Conservation (phyloP, 768 basidiomycete genomes). For the Naganishia vaughanmartiniae region DNA sequence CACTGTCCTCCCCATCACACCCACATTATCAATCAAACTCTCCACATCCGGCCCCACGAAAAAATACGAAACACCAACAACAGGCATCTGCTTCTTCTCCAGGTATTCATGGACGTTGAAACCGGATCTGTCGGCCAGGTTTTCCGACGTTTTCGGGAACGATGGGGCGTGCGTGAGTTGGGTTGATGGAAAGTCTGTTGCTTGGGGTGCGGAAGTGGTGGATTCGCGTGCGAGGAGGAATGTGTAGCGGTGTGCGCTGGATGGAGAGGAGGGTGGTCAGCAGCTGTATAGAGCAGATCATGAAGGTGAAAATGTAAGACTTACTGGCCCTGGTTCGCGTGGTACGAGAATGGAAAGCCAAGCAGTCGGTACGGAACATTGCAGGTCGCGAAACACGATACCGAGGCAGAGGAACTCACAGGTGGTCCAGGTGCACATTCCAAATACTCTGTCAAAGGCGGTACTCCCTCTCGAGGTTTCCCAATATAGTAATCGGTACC, state of each 20-base stretch:
- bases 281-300: background rate
- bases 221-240: constrained; percentile 17
- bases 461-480: background rate
- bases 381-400: background rate
- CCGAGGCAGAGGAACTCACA: constrained; percentile 1
- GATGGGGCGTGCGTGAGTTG: constrained; percentile 17
- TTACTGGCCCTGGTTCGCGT: background rate
- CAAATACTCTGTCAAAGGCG: constrained; percentile 28
- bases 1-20: constrained; percentile 4
- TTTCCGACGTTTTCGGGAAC: constrained; percentile 1
- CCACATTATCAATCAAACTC: constrained; percentile 21
- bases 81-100: background rate
- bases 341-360: background rate
- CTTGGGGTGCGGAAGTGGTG: background rate
- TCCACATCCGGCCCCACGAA: constrained; percentile 25
- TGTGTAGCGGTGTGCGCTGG: constrained; percentile 23
- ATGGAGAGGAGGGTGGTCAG: background rate
- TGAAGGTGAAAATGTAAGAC: background rate
- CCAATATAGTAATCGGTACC: background rate
- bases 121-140: constrained; percentile 17
- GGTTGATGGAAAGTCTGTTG: constrained; percentile 13
- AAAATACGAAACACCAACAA: constrained; percentile 15
- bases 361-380: no score
- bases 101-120: constrained; percentile 14
- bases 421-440: constrained; percentile 27